A percentile compares a stretch with the other conserved stretches of the same genome.
These are phyloP conservation scores for Mariannaea elegans DNA, from an alignment of 2,329 filamentous ascomycete genomes.

Conservation along the genomic window DNA sequence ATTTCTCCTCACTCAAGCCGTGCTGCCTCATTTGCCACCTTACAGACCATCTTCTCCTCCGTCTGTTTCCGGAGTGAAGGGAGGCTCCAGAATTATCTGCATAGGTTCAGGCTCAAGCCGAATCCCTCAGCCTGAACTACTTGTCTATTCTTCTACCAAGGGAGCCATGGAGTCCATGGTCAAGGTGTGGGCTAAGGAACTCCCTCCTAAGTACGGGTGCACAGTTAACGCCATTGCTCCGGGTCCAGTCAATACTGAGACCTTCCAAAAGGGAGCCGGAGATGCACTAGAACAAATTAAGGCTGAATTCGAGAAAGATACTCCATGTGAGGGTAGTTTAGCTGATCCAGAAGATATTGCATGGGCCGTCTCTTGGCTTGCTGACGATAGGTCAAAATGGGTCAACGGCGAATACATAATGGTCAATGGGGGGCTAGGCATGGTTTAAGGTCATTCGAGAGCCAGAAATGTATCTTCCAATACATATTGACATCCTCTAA, in stretches of 20 bases:
- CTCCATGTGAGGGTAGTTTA: not conserved
- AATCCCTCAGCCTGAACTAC: not conserved
- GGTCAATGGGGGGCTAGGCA: not conserved
- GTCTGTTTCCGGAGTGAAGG: conserved; percentile 1
- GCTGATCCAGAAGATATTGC: conserved; percentile 6
- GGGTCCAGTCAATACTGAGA: not conserved
- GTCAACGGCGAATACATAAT: conserved; percentile 12
- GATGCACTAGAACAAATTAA: not conserved
- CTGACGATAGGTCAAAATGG: conserved; percentile 11
- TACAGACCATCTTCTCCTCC: conserved; percentile 4
- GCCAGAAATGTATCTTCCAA: too few relatives aligned
- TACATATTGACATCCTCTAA: too few relatives aligned
- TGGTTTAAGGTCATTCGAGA: too few relatives aligned
- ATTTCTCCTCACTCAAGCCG: conserved; percentile 6
- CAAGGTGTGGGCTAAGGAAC: conserved; percentile 5
- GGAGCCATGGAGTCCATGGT: conserved; percentile 9
- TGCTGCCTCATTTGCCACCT: conserved; percentile 1
- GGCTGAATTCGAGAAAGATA: not conserved
- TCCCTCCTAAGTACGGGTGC: conserved; percentile 5
- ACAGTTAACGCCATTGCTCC: conserved; percentile 4
- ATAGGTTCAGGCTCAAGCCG: conserved; percentile 2
- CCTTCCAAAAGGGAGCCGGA: not conserved
- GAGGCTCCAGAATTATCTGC: conserved; percentile 10
- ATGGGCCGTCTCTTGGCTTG: conserved; percentile 5
- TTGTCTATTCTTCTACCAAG: conserved; percentile 9